Base-by-base conservation (phyloP, 2,329 filamentous ascomycete genomes). In the Venturia effusa region DNA sequence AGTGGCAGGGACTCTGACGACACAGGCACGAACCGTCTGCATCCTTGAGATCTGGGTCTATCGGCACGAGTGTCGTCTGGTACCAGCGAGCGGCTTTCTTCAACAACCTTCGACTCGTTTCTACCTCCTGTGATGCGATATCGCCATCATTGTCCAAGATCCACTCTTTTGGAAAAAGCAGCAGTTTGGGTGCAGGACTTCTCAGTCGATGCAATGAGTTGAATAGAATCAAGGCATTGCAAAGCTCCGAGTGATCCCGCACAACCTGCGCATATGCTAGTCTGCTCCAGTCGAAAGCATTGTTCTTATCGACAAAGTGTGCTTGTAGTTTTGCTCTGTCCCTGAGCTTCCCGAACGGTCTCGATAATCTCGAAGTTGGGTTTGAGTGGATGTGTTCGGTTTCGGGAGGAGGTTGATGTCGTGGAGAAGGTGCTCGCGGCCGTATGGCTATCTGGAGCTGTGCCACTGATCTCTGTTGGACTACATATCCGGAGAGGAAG, bases 391-490 rank as follows among this genome's bases (percentile, higher is more conserved):
- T 48, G 7, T 62, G 43, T 32, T 48, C 63, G 59, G 34, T 17
- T 15, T 2, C 24, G 30, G 51, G 51, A 8, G 63, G 59, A 32
- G 61, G n/a, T 43, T 59, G 51, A 45, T 62, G 64, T 54, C 60
- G 61, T 34, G 43, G 64, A 30, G 39, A 30, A 15, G 64, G 64
- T n/a, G 43, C 45, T 27, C 32, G 64, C 8, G 64, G 60, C 27
- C 60, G 32, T 60, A 64, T 27, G 72, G 71, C 89, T 64, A 81
- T 79, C 70, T 93, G 89, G 39, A 97, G 82, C 69, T 88, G 87
- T 67, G 83, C 84, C 4, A 96, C 84, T 0, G 91, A 94, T 69
- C 90, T 85, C 75, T 97, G 92, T 71, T 97, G 92, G 62, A 96
- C 82, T 3, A 87, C 83, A 74, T 95, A 96, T 70, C 92, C 92